Evolutionary conservation across 495 filamentous ascomycete genomes (phyloP), one percentile per base, ranked within the genome.

Genomic region (Daldinia caldariorum): DNA sequence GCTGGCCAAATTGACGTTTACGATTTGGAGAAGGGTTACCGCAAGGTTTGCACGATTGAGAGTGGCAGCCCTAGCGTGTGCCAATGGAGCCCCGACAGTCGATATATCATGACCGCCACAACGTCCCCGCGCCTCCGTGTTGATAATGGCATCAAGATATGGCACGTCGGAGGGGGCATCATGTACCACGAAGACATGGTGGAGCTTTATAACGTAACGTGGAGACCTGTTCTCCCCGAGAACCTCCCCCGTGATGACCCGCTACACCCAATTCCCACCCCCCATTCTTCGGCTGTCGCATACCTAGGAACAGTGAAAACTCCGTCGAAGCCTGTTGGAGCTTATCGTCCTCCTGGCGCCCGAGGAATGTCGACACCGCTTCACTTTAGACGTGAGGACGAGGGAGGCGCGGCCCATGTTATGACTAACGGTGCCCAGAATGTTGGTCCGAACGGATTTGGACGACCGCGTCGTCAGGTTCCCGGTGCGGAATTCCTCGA

Each of bases 1-100:
- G 93, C 94, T 47, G 95, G 95, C 39, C 94, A 97, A 80, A 97
- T 97, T 87, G 95, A 99, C 69, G 89, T 98, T 53, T 98, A 97
- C 77, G 94, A 99, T 76, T 85, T 97, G 66, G 91, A 96, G 71
- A 94, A 93, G 79, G 90, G 97, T 78, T 94, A 92, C 81, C 82
- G 83, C 71, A 97, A 97, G 83, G 86, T 99, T 59, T 89, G 89
- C 79, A 97, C 95, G 20, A 94, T 99, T 60, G 93, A 97, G 83
- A 94, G 94, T 34, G 92, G 93, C 71, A 99, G 97, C 76, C 89
- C 96, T 32, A 97, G 92, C 73, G 89, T 97, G 58, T 99, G 95
- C 83, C 87, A 92, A 65, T 99, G 95, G 95, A 95, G 93, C 71
- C 95, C 95, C 4, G 95, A 99, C 77, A 94, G 94, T 67, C 92